These are phyloP conservation scores for Scheffersomyces titani DNA, from an alignment of 1,139 yeast species.

Conservation along the genomic window DNA sequence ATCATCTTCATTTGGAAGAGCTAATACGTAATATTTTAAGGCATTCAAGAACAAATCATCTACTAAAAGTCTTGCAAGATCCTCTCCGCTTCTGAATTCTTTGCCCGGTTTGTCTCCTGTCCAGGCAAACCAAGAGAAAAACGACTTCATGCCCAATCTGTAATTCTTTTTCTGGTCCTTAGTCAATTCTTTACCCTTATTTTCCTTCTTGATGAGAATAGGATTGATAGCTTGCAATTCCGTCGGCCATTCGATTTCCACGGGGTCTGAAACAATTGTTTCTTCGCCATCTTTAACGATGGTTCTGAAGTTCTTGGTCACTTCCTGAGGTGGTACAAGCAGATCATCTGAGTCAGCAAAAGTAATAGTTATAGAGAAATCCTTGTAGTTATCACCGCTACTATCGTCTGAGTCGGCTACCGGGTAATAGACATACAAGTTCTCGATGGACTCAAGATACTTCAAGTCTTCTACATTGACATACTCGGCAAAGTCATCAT, in stretches of 20 bases:
- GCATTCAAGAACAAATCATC: constrained; percentile 75
- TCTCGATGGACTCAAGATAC: constrained; percentile 60
- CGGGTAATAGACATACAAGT: constrained; percentile 55
- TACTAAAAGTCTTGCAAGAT: constrained; percentile 58
- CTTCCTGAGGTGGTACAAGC: constrained; percentile 50
- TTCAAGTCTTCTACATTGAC: constrained; percentile 67
- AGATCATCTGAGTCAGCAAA: constrained; percentile 41
- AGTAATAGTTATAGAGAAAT: constrained; percentile 57
- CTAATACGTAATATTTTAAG: constrained; percentile 70
- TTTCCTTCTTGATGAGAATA: constrained; percentile 34
- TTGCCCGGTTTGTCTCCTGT: constrained; percentile 73
- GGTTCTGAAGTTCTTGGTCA: constrained; percentile 54
- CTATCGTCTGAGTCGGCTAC: constrained; percentile 28
- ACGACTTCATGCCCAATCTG: constrained; percentile 69
- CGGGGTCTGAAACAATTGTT: constrained; percentile 50
- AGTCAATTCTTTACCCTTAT: constrained; percentile 31
- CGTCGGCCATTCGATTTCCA: constrained; percentile 59
- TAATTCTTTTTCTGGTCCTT: constrained; percentile 60
- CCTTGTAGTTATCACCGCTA: constrained; percentile 38
- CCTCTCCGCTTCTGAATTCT: constrained; percentile 73
- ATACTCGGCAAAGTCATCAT: constrained; percentile 74
- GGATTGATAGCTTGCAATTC: constrained; percentile 59
- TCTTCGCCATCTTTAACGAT: constrained; percentile 53
- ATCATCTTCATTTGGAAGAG: constrained; percentile 59
- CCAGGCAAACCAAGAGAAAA: constrained; percentile 77